Base-by-base conservation (phyloP, 2,329 filamentous ascomycete genomes). In the Didymella glomerata region DNA sequence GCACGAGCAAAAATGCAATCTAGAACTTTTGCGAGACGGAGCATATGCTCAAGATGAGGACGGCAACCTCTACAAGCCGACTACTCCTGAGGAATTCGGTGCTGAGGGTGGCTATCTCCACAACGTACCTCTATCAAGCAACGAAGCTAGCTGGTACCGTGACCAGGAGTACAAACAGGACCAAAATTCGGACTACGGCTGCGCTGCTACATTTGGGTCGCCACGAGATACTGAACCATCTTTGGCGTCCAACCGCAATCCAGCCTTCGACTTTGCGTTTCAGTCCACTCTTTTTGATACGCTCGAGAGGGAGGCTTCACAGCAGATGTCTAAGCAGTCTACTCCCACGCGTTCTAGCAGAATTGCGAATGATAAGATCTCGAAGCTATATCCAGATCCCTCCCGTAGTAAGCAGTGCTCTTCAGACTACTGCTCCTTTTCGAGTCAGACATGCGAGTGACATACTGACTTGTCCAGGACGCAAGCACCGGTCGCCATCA, bases 11-110 rank as follows among this genome's bases (percentile, higher is more conserved):
- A 60, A 56, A 24, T 55, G 52, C 32, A 42, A 45, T 14, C 30
- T 52, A 11, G 57, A 60, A 24, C 36, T 60, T 7, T 20, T 60
- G 24, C 38, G 51, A 11, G 48, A 51, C 14, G 52, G 57, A 7
- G 28, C 27, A 5, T 60, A 55, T 20, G 57, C 44, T 8, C 48
- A 32, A 28, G 57, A 60, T 10, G 52, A 60, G 24, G 42, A 55
- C 18, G 57, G 57, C 24, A 56, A 45, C 20, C 48, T 59, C 8
- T 54, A 59, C 40, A 59, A 59, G 40, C 56, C 49, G 7, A 50
- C 13, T 4, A 4, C 20, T n/a, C 45, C 55, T 18, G 49, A 41
- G n/a, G 27, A 20, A 1, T 41, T 30, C 14, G 4, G 25, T 25
- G 38, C 16, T 50, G 50, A 49, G 13, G 40, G 32, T 14, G 45